These are phyloP conservation scores for Endoconidiophora polonica DNA, from an alignment of 2,329 filamentous ascomycete species.

Conservation along the genomic window DNA sequence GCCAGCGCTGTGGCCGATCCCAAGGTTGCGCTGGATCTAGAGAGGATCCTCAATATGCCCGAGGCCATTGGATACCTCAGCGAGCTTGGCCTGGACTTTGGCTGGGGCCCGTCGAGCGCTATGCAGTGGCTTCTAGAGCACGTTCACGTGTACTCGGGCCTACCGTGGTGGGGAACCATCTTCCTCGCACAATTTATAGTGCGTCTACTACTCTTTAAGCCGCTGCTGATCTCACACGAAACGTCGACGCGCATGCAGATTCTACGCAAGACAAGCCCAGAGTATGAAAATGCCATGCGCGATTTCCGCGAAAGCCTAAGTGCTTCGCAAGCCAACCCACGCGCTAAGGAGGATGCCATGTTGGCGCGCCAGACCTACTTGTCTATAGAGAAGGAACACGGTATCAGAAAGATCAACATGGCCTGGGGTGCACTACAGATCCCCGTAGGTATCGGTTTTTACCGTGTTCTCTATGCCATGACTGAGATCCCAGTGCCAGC, in stretches of 20 bases:
- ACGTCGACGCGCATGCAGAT: slow-evolving; percentile 44
- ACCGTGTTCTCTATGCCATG: slow-evolving; percentile 63
- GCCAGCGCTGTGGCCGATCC: slow-evolving; percentile 13
- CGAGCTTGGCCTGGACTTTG: slow-evolving; percentile 70
- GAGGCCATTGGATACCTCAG: slow-evolving; percentile 72
- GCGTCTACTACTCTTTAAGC: slow-evolving; percentile 48
- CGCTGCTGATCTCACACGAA: slow-evolving; percentile 45
- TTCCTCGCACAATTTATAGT: slow-evolving; percentile 45
- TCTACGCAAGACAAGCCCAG: slow-evolving; percentile 32
- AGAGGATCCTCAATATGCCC: slow-evolving; percentile 36
- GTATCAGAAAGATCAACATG: slow-evolving; percentile 20
- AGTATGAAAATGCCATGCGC: slow-evolving; percentile 27
- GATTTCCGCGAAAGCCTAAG: slow-evolving; percentile 30
- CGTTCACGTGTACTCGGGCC: slow-evolving; percentile 55
- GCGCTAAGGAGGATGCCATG: slow-evolving; percentile 13
- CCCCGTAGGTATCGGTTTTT: slow-evolving; percentile 65
- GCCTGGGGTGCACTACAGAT: slow-evolving; percentile 29
- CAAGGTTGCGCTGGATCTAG: slow-evolving; percentile 17
- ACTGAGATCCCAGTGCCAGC: slow-evolving; percentile 62
- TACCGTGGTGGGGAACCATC: slow-evolving; percentile 74
- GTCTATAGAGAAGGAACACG: slow-evolving; percentile 19
- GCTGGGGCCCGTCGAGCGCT: slow-evolving; percentile 57
- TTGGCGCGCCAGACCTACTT: slow-evolving; percentile 18
- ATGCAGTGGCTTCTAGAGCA: slow-evolving; percentile 70
- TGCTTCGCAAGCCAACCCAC: slow-evolving; percentile 23